These are phyloP conservation scores for Entoloma clypeatum DNA, from an alignment of 1,284 basidiomycete genomes.

Conservation along the genomic window DNA sequence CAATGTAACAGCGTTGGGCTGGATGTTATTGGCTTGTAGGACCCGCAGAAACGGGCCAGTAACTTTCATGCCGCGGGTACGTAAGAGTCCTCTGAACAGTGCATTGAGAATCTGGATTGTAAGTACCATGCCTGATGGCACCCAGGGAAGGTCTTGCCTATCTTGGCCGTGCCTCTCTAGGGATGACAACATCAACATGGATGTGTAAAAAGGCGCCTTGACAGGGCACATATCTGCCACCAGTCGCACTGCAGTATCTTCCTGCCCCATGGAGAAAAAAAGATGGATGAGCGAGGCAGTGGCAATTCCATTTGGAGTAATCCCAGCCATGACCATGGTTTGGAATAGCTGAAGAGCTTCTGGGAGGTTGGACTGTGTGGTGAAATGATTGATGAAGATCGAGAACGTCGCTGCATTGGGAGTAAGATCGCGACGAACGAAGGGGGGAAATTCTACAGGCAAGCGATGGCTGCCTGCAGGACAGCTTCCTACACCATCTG, in stretches of 20 bases:
- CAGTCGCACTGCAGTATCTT: slow-evolving; percentile 46
- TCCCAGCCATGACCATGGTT: slow-evolving; percentile 41
- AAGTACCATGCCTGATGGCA: slow-evolving; percentile 36
- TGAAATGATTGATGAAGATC: slow-evolving; percentile 58
- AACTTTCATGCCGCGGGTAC: slow-evolving; percentile 42
- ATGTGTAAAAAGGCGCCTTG: slow-evolving; percentile 17
- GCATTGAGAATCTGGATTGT: slow-evolving; percentile 56
- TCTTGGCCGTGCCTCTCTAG: slow-evolving; percentile 6
- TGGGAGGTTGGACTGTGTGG: slow-evolving; percentile 41
- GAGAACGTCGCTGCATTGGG: slow-evolving; percentile 62
- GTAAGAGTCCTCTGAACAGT: slow-evolving; percentile 47
- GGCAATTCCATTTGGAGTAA: slow-evolving; percentile 46
- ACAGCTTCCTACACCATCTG: slow-evolving; percentile 25
- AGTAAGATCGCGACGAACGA: slow-evolving; percentile 19
- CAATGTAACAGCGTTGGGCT: slow-evolving; percentile 49
- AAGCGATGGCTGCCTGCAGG: neutral
- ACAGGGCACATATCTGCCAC: slow-evolving; percentile 42
- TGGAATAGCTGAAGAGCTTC: slow-evolving; percentile 44
- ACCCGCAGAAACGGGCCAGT: slow-evolving; percentile 44
- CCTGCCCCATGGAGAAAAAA: slow-evolving; percentile 45
- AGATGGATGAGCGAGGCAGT: slow-evolving; percentile 55
- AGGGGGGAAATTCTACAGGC: neutral
- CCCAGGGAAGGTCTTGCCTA: slow-evolving; percentile 24
- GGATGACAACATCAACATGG: slow-evolving; percentile 15
- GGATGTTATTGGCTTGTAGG: slow-evolving; percentile 49